Base-by-base conservation (phyloP, 2,329 filamentous ascomycete species). In the Colletotrichum melonis region DNA sequence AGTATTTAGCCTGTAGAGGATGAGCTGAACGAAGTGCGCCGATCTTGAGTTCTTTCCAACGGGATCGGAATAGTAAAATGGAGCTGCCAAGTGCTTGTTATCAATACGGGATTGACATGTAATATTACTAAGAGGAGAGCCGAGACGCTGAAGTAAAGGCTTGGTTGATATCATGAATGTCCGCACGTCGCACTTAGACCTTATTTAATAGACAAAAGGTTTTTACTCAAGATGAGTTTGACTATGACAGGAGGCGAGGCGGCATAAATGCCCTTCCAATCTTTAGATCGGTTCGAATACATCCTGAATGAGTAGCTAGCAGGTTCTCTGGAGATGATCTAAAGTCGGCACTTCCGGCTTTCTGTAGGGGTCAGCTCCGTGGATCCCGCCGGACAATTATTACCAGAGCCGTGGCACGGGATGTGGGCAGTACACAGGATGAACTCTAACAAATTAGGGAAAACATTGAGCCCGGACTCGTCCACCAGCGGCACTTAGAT, bases 351-450 rank as follows among this genome's bases (percentile, higher is more conserved):
- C 42, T 46, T 46, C 42, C 19, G 42, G 42, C 42, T 46, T 46
- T 46, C 19, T 46, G 12, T 56, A 16, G 28, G 28, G 28, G 16
- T 22, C 12, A 32, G 16, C 11, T 11, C 16, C 26, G 55, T 22
- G 19, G 16, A 46, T 46, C 6, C 7, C 42, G 42, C 42, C 42
- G 7, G 16, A 46, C 42, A 19, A 46, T 46, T 46, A n/a, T 46
- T n/a, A 19, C 42, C 19, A 46, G 42, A 46, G 19, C 42, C 19
- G 42, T n/a, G 19, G 42, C 42, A 46, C 46, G 68, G 68, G 26
- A 66, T 70, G 62, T 70, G 62, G 68, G 68, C 8, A 62, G 22
- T 24, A 30, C 19, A 54, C 62, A 62, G 68, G n/a, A 38, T 35
- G 30, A 28, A 52, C 59, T 46, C 19, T 12, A 56, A 30, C 32